Evolutionary conservation across 495 filamentous ascomycete genomes (phyloP).

Genomic region (Jackrogersella minutella): DNA sequence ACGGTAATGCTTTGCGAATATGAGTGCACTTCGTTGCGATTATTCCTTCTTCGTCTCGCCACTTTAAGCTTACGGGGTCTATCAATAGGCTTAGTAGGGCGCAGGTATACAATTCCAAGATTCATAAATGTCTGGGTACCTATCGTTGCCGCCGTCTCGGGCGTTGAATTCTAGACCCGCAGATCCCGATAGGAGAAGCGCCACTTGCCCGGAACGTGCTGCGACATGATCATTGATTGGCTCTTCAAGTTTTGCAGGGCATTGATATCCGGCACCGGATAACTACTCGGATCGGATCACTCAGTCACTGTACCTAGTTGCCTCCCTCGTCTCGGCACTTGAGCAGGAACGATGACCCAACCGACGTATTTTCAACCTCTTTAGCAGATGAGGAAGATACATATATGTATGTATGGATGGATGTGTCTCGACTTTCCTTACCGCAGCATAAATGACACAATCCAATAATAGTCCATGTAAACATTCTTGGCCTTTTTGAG

Average conservation of each 20-base stretch:
- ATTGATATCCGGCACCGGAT: background rate
- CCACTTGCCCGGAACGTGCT: conserved; percentile 31
- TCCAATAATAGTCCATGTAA: no score
- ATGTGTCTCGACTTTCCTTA: no score
- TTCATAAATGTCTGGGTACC: no score
- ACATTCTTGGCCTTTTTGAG: no score
- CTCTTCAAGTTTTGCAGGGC: background rate
- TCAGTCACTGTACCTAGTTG: background rate
- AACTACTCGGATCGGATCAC: background rate
- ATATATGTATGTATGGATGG: no score
- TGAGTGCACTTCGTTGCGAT: background rate
- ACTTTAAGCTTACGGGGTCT: conserved; percentile 6
- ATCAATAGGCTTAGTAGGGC: conserved; percentile 3
- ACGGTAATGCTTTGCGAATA: background rate
- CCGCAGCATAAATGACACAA: no score
- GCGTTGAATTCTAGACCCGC: conserved; percentile 15
- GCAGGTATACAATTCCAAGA: background rate
- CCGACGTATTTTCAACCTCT: no score
- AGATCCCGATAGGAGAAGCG: conserved; percentile 14
- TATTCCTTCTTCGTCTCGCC: background rate
- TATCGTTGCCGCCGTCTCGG: background rate
- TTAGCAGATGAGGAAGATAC: no score
- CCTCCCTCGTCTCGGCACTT: no score
- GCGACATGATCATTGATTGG: conserved; percentile 20
- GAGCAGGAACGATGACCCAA: no score